A percentile compares a stretch with the other conserved stretches of the same genome.
These are phyloP conservation scores for Mortierella claussenii DNA, from an alignment of 192 early-diverging fungal species.

Conservation along the genomic window DNA sequence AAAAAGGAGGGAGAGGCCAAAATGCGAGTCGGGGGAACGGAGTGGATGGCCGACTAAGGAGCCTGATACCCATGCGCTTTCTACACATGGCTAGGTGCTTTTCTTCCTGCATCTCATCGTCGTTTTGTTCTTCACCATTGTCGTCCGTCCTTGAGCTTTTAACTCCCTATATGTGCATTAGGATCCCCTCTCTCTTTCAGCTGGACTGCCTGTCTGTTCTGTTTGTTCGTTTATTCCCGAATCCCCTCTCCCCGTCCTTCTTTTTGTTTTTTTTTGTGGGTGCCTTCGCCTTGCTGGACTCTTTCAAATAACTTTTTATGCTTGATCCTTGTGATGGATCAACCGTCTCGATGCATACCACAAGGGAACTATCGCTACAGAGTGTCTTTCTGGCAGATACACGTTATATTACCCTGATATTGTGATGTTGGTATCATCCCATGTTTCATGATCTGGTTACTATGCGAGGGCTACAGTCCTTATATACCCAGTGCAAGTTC, in stretches of 20 bases:
- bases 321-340: not conserved
- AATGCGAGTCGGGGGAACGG: not conserved
- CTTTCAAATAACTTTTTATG: not conserved
- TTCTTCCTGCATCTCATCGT: not conserved
- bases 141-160: not conserved
- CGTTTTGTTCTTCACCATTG: no score
- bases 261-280: not conserved
- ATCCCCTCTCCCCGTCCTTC: conserved; percentile 1
- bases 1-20: not conserved
- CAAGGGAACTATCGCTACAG: not conserved
- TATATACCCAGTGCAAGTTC: no score
- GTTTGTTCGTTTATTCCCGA: not conserved
- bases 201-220: not conserved
- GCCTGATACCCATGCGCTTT: not conserved
- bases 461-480: no score
- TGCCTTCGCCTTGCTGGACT: not conserved
- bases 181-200: not conserved
- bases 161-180: conserved; percentile 24
- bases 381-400: not conserved
- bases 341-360: conserved; percentile 33
- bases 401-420: conserved; percentile 3
- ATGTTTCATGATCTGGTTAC: conserved; percentile 17
- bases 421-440: not conserved
- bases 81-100: conserved; percentile 2
- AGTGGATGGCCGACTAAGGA: not conserved